Evolutionary conservation across 768 basidiomycete species (phyloP).

Genomic region (Xerocomellus intermedius): DNA sequence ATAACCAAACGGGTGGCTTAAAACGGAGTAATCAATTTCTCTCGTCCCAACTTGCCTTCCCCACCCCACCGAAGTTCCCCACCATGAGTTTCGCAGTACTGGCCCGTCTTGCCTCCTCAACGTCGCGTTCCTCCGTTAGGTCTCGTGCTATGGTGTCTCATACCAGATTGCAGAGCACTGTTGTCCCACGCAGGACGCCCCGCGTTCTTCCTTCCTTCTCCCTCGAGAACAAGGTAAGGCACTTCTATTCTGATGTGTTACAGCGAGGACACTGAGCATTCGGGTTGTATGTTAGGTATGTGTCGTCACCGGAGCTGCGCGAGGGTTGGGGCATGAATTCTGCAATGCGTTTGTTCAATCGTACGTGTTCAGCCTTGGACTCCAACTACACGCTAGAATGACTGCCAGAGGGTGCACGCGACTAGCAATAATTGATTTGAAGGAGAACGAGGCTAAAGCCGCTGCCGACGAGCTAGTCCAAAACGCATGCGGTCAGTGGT

Average conservation of each 20-base stretch:
- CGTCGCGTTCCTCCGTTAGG: slow-evolving; percentile 13
- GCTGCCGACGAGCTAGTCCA: slow-evolving; percentile 69
- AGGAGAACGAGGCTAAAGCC: slow-evolving; percentile 58
- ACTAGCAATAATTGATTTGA: slow-evolving; percentile 81
- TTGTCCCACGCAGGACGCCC: slow-evolving; percentile 24
- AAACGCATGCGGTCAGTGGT: slow-evolving; percentile 47
- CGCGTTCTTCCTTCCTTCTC: slow-evolving; percentile 75
- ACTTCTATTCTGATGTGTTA: background rate
- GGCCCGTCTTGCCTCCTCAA: slow-evolving; percentile 19
- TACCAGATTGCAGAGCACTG: slow-evolving; percentile 29
- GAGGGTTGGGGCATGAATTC: slow-evolving; percentile 88
- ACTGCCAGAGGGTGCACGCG: slow-evolving; percentile 69
- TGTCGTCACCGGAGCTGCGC: slow-evolving; percentile 89
- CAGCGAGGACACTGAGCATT: background rate
- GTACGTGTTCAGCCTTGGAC: slow-evolving; percentile 35
- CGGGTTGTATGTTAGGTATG: slow-evolving; percentile 57
- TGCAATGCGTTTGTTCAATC: slow-evolving; percentile 88
- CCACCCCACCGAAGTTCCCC: slow-evolving; percentile 9
- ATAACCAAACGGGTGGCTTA: slow-evolving; percentile 8
- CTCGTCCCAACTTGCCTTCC: slow-evolving; percentile 13
- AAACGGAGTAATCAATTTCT: slow-evolving; percentile 21
- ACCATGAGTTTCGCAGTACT: slow-evolving; percentile 32
- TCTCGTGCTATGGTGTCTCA: slow-evolving; percentile 9
- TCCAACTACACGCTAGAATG: slow-evolving; percentile 2
- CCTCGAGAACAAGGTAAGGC: slow-evolving; percentile 67